Evolutionary conservation across 2,329 filamentous ascomycete genomes (phyloP), one percentile per base, ranked within the genome.

Genomic region (Talaromyces funiculosus): DNA sequence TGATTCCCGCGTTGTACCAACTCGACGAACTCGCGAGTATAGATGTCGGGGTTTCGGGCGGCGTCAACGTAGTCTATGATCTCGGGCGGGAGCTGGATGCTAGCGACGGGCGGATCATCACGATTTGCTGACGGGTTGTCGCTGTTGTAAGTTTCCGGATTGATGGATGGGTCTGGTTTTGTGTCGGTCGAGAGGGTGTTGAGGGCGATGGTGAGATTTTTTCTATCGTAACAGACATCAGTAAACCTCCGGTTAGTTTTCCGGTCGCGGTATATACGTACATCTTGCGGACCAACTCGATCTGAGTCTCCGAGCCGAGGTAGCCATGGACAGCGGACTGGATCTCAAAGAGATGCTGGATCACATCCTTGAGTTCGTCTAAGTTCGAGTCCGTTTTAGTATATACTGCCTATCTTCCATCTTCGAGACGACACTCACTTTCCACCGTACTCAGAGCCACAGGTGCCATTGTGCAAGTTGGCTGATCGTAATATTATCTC

Each of bases 11-110:
- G 78, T 74, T 86, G 84, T 8, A 85, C 83, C 29, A 83, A 75
- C 72, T 88, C 85, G 47, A 87, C 83, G 64, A 87, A 86, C 65
- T 87, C 84, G 49, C 85, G 80, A 8, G 84, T 87, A 72, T 86
- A 87, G 65, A 87, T 86, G 66, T 87, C 85, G 7, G 85, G 85
- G 67, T 88, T 88, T 22, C 85, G 82, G 18, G 83, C 81, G 20
- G 80, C 77, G 66, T 87, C 84, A 35, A 88, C 83, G 69, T 87
- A 88, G 59, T 80, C 78, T 64, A 86, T 82, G 33, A 87, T 82
- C 65, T 87, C 84, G 4, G 83, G 79, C 0, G 85, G 84, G 1
- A 87, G 79, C 53, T 81, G 75, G 61, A 84, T 78, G 57, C 77
- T 75, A 20, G 82, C 74, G 18, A 79, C 69, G n/a, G 77, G 74